Evolutionary conservation across 192 early-diverging fungal genomes (phyloP), one percentile per base, ranked within the genome.

Genomic region (Backusella morwellensis): DNA sequence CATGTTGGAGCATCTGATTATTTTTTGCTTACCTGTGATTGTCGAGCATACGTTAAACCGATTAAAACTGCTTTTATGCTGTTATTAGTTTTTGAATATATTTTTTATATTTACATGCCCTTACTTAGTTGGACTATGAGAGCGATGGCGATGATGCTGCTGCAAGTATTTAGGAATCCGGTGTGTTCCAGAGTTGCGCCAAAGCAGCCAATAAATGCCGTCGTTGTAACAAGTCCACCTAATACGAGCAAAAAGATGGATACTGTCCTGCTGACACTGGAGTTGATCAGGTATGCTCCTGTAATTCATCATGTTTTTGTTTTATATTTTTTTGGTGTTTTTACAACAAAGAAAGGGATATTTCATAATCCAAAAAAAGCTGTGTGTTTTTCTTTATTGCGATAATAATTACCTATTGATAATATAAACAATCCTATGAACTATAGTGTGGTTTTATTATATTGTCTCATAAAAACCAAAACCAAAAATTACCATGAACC

Each of bases 271-370:
- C 76, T 77, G 19, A 63, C 32, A 71, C 36, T 66, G 19, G 69
- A 56, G 54, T 70, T 71, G 68, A 77, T 63, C 15, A 69, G 23
- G 59, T 77, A 77, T 42, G 76, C 76, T 54, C 76, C 76, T 77
- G 41, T n/a, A 50, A 50, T 44, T 15, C 41, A 42, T 42, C 41
- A 12, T 42, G 14, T 42, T n/a, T n/a, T 9, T 36, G 35, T 66
- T 19, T 34, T 35, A 0, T 54, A 2, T 34, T 59, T 15, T 40
- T 56, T 23, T n/a, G 11, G 12, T 74, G n/a, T 47, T 19, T 47
- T 19, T 34, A 71, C 32, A 32, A 32, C 32, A n/a, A 71, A 69
- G 15, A 36, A 36, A 73, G 11, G 63, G n/a, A 66, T 40, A 32
- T 32, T 32, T 32, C 32, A 32, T 32, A 32, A 32, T 38, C 6